Conservation (phyloP, 202 grass and related monocot species). For the Digitaria exilis region DNA sequence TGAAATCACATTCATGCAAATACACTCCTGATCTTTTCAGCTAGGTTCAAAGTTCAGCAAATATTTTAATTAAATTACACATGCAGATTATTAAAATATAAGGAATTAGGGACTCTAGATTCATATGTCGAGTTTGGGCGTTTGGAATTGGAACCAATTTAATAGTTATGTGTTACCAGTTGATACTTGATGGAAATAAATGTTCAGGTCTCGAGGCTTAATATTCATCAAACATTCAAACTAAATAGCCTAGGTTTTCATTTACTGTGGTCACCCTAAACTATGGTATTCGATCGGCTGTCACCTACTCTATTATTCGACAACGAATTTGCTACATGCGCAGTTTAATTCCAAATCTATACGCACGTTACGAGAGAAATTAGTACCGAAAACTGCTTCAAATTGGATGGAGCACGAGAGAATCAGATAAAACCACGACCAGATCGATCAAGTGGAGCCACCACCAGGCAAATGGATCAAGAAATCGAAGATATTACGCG, state of each 20-base stretch:
- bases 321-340: background rate
- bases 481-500: conserved; percentile 9
- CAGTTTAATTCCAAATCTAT: conserved; percentile 17
- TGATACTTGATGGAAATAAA: background rate
- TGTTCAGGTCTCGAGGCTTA: background rate
- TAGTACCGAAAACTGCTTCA: background rate
- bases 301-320: background rate
- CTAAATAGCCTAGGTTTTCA: conserved; percentile 18
- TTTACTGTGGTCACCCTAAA: background rate
- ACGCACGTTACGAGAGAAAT: background rate
- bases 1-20: background rate
- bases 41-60: conserved; percentile 32
- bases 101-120: background rate
- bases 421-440: background rate
- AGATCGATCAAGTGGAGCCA: background rate
- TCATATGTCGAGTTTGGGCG: background rate
- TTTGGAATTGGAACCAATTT: background rate
- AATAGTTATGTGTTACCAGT: background rate
- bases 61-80: background rate
- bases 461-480: background rate
- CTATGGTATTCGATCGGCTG: background rate
- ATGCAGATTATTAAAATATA: background rate
- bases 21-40: background rate
- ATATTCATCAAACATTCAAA: conserved; percentile 10
- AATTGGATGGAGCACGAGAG: background rate